Percentiles rank a stretch among this genome's conserved stretches.
Evolutionary conservation across 2,329 filamentous ascomycete species (phyloP).

Genomic region (Microsporum ferrugineum): DNA sequence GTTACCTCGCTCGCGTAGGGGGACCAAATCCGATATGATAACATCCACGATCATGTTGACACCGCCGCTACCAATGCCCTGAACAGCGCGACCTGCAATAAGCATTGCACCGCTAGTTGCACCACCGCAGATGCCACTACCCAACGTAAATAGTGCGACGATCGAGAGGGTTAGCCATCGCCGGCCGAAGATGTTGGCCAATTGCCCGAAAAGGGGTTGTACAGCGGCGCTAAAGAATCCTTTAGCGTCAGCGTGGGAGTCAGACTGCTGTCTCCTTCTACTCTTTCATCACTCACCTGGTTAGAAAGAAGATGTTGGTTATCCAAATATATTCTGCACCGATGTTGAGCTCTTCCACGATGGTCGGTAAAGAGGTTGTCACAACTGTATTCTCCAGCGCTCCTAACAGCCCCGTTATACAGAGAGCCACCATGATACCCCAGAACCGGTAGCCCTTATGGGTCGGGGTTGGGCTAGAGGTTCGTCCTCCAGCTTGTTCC

Average conservation of each 20-base stretch:
- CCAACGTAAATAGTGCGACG: slow-evolving; percentile 33
- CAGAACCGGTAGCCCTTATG: not conserved
- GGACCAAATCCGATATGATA: not conserved
- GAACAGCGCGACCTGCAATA: not conserved
- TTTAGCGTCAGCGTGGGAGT: no score
- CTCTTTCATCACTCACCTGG: no score
- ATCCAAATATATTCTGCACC: not conserved
- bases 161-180: slow-evolving; percentile 31
- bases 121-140: not conserved
- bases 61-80: not conserved
- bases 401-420: not conserved
- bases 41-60: not conserved
- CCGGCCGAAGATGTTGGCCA: slow-evolving; percentile 43
- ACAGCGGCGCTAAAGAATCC: slow-evolving; percentile 16
- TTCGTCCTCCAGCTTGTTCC: no score
- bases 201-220: slow-evolving; percentile 42
- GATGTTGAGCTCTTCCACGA: not conserved
- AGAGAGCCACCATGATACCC: not conserved
- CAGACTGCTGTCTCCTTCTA: no score
- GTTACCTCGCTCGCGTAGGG: not conserved
- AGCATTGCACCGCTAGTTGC: not conserved
- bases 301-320: slow-evolving; percentile 1
- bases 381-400: not conserved
- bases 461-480: no score
- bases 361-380: not conserved